These are phyloP conservation scores for Colletotrichum sp. DNA, from an alignment of 2,329 filamentous ascomycete genomes.

Conservation along the genomic window DNA sequence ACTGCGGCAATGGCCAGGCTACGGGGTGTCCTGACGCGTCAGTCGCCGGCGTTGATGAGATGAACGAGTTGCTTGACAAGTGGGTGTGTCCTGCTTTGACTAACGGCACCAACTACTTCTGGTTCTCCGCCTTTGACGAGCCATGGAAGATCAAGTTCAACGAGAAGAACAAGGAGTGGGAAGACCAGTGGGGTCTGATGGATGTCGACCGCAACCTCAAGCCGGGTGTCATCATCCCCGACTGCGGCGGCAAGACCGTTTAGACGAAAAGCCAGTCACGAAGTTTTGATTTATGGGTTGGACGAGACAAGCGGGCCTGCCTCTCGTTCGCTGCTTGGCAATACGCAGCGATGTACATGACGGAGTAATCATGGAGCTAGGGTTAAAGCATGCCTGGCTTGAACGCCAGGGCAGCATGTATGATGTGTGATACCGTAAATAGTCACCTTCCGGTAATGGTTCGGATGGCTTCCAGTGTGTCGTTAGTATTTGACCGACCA, in stretches of 20 bases:
- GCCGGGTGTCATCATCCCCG: conserved; percentile 81
- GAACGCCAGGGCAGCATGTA: conserved; percentile 7
- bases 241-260: conserved; percentile 79
- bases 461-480: neutral
- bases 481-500: neutral
- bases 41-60: conserved; percentile 77
- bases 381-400: neutral
- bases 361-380: conserved; percentile 12
- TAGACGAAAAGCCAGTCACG: conserved; percentile 17
- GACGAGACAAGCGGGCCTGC: neutral
- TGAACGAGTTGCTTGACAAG: conserved; percentile 85
- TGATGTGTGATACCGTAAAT: conserved; percentile 18
- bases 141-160: conserved; percentile 89
- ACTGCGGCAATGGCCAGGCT: conserved; percentile 27
- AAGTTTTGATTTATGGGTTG: neutral
- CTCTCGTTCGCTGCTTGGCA: neutral
- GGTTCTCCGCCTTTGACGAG: conserved; percentile 97
- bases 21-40: conserved; percentile 67
- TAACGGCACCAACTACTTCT: conserved; percentile 93
- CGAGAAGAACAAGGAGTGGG: conserved; percentile 74
- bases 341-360: conserved; percentile 14
- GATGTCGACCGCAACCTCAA: conserved; percentile 86
- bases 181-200: conserved; percentile 95
- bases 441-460: neutral
- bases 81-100: conserved; percentile 83